These are phyloP conservation scores for Pseudogymnoascus sp. DNA, from an alignment of 2,329 filamentous ascomycete genomes.

Conservation along the genomic window DNA sequence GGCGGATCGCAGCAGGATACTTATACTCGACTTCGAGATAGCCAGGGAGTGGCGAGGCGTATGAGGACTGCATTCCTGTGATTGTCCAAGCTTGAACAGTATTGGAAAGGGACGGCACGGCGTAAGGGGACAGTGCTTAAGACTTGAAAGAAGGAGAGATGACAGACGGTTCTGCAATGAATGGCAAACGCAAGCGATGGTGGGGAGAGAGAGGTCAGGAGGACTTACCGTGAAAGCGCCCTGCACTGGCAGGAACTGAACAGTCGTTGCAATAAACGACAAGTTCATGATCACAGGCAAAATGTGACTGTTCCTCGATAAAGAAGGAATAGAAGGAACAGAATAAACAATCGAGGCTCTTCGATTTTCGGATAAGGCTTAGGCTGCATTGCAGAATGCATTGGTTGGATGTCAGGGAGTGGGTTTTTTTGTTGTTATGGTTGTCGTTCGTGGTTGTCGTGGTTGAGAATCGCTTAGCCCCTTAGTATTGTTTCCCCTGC, in stretches of 20 bases:
- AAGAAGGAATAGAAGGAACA: neutral
- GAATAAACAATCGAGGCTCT: neutral
- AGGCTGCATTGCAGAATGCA: neutral
- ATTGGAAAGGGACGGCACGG: neutral
- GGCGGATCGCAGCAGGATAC: neutral
- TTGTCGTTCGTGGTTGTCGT: neutral
- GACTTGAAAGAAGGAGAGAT: neutral
- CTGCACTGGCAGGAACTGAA: neutral
- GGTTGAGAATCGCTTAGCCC: constrained; percentile 3
- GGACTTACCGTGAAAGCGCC: neutral
- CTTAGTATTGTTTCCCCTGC: constrained; percentile 6
- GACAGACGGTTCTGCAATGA: neutral
- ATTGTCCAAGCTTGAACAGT: neutral
- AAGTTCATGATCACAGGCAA: neutral
- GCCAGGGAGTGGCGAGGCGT: neutral
- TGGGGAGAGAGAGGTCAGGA: neutral
- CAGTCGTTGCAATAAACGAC: constrained; percentile 2
- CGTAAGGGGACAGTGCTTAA: neutral
- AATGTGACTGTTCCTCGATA: constrained; percentile 1
- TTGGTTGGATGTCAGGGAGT: neutral
- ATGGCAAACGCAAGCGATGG: neutral
- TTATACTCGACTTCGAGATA: neutral
- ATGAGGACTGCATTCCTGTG: neutral
- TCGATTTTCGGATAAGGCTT: neutral
- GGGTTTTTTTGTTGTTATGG: neutral